A percentile compares a stretch with the other conserved stretches of the same genome.
These are phyloP conservation scores for Discostella stelligeroides DNA, from an alignment of 108 stramenopile species.

Conservation along the genomic window DNA sequence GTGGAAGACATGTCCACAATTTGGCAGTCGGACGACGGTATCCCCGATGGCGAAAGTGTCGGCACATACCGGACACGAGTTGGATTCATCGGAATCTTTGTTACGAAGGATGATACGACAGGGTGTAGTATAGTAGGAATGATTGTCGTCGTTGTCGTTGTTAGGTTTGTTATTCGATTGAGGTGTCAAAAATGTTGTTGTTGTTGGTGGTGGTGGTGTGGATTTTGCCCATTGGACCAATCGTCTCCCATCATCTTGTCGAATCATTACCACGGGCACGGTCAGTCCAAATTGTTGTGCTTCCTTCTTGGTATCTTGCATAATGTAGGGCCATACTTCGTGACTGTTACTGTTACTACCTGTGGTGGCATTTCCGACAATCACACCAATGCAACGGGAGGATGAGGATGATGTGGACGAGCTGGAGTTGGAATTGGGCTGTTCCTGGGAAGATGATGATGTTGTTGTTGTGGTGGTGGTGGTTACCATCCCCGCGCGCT, in stretches of 20 bases:
- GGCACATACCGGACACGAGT: constrained; percentile 74
- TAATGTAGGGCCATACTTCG: constrained; percentile 80
- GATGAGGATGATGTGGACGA: too few relatives aligned
- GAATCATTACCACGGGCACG: constrained; percentile 84
- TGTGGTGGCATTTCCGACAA: constrained; percentile 71
- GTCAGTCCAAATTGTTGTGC: constrained; percentile 42
- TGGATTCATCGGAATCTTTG: constrained; percentile 30
- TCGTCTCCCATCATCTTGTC: constrained; percentile 54
- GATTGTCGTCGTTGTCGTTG: constrained; percentile 9
- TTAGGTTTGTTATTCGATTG: not conserved
- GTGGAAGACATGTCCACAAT: constrained; percentile 84
- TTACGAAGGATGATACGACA: constrained; percentile 31
- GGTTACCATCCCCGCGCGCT: constrained; percentile 54
- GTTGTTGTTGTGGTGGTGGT: not conserved
- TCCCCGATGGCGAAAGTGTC: constrained; percentile 55
- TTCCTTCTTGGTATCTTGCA: constrained; percentile 78
- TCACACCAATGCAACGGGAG: constrained; percentile 60
- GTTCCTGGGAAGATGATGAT: constrained; percentile 7
- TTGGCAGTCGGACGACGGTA: constrained; percentile 70
- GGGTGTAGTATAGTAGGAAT: constrained; percentile 17
- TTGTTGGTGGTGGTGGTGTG: too few relatives aligned
- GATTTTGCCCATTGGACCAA: constrained; percentile 23
- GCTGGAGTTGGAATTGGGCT: too few relatives aligned
- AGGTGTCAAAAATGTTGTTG: too few relatives aligned
- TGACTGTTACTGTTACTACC: constrained; percentile 46